Percentiles rank a stretch among this genome's conserved stretches.
These are phyloP conservation scores for Gymnopilus dilepis DNA, from an alignment of 768 basidiomycete species.

Conservation along the genomic window DNA sequence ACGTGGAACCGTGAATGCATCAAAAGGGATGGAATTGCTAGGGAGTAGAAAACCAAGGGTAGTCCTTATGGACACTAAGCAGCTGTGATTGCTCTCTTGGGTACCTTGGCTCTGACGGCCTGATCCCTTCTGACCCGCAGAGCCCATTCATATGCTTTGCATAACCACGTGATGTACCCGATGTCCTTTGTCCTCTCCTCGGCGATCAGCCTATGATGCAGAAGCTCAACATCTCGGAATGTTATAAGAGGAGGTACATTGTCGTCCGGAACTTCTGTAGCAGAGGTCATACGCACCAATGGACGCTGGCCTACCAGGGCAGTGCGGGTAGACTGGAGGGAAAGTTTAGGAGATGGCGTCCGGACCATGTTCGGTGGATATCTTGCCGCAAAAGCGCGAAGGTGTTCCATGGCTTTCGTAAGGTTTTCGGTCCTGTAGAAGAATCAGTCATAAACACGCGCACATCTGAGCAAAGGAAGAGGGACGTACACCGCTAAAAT, in stretches of 20 bases:
- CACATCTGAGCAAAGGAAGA: neutral
- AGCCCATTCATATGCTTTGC: conserved; percentile 74
- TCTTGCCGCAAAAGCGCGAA: conserved; percentile 63
- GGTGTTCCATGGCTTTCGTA: conserved; percentile 56
- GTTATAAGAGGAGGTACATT: conserved; percentile 78
- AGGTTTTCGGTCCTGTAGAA: conserved; percentile 50
- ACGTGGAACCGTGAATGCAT: too few species aligned
- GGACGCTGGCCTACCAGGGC: conserved; percentile 60
- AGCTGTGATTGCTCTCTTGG: neutral
- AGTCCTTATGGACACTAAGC: too few species aligned
- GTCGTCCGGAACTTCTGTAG: conserved; percentile 70
- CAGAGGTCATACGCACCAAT: conserved; percentile 71
- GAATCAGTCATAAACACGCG: conserved; percentile 7
- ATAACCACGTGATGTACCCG: conserved; percentile 73
- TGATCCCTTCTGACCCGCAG: conserved; percentile 64
- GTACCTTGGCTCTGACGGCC: conserved; percentile 37
- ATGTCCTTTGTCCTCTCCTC: conserved; percentile 52
- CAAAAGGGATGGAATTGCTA: too few species aligned
- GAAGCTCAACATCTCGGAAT: conserved; percentile 76
- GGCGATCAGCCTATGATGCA: conserved; percentile 75
- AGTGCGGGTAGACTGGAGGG: conserved; percentile 63
- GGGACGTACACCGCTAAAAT: conserved; percentile 60
- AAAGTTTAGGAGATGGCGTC: conserved; percentile 45
- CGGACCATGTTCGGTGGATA: conserved; percentile 67
- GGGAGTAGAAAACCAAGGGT: too few species aligned